Conservation (phyloP, 2,329 filamentous ascomycete genomes). For the Hypoxylon rubiginosum region DNA sequence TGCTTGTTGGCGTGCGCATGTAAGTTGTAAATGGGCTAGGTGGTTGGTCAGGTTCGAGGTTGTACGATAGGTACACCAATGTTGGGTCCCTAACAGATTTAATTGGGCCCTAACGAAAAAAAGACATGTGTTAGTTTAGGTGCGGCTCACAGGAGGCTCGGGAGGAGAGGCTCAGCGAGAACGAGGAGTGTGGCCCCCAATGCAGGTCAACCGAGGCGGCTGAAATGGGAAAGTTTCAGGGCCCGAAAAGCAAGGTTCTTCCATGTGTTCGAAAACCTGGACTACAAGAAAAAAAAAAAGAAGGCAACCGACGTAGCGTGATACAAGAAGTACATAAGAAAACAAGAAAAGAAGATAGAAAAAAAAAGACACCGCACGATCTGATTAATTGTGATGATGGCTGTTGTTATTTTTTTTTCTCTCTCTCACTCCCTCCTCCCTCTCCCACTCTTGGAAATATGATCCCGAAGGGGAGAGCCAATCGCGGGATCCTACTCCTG, state of each 20-base stretch:
- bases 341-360: background rate
- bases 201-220: slow-evolving; percentile 45
- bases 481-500: slow-evolving; percentile 28
- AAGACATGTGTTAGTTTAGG: slow-evolving; percentile 44
- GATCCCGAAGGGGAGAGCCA: slow-evolving; percentile 40
- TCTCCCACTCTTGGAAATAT: slow-evolving; percentile 4
- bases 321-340: slow-evolving; percentile 13
- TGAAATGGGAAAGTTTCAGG: slow-evolving; percentile 39
- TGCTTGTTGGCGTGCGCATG: slow-evolving; percentile 26
- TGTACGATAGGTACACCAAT: slow-evolving; percentile 14
- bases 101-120: slow-evolving; percentile 25
- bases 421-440: background rate
- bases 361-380: too few relatives aligned
- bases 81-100: slow-evolving; percentile 31
- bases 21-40: slow-evolving; percentile 10
- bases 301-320: slow-evolving; percentile 11
- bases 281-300: slow-evolving; percentile 15
- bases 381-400: slow-evolving; percentile 25
- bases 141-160: slow-evolving; percentile 39
- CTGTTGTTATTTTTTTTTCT: slow-evolving; percentile 15
- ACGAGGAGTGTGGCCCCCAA: slow-evolving; percentile 24
- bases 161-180: slow-evolving; percentile 41
- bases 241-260: slow-evolving; percentile 38
- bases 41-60: slow-evolving; percentile 33
- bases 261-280: slow-evolving; percentile 36